These are phyloP conservation scores for Pythium rhizo-oryzae DNA, from an alignment of 352 stramenopile species.

Conservation along the genomic window DNA sequence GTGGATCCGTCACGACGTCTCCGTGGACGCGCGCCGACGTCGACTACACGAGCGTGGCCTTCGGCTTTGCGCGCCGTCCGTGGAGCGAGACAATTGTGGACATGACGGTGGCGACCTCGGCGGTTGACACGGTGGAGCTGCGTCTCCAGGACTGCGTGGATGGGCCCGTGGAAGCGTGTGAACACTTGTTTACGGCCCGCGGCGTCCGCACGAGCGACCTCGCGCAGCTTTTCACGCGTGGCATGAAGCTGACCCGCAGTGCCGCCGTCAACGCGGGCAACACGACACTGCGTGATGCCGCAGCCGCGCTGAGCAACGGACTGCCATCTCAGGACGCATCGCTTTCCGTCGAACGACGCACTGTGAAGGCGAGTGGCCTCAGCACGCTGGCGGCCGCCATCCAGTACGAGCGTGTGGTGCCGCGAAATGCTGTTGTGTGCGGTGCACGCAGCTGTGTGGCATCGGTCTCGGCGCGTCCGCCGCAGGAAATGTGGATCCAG, in stretches of 20 bases:
- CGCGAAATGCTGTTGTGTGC: neutral
- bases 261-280: neutral
- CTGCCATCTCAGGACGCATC: neutral
- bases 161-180: neutral
- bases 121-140: neutral
- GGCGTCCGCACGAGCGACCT: neutral
- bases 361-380: neutral
- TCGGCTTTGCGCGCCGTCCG: neutral
- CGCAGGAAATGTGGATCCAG: neutral
- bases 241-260: too few relatives aligned
- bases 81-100: constrained; percentile 7
- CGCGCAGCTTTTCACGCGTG: neutral
- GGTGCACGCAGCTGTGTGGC: neutral
- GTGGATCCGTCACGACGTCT: neutral
- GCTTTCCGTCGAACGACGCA: neutral
- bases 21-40: constrained; percentile 8
- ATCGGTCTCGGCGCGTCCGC: neutral
- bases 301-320: neutral
- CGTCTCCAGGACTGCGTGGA: neutral
- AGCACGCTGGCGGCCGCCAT: neutral
- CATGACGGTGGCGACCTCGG: neutral
- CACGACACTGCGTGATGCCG: neutral
- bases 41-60: constrained; percentile 6
- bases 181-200: neutral
- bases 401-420: neutral